Evolutionary conservation across 208 protist genomes (phyloP).

Genomic region (Histomonas meleagridis): DNA sequence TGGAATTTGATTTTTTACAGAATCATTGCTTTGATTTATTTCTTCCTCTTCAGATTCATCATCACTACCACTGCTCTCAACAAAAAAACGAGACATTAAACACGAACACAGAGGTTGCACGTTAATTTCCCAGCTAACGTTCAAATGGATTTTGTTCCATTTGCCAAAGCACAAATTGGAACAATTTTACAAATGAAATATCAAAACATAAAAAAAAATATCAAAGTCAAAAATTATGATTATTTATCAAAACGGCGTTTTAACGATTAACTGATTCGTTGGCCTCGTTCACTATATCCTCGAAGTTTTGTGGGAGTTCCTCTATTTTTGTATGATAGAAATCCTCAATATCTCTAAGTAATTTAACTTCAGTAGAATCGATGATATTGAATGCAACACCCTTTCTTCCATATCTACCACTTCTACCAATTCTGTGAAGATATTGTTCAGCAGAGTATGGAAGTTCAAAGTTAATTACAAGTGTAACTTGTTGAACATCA

Average conservation of each 20-base stretch:
- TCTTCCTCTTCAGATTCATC: background rate
- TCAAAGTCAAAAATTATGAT: too few species aligned
- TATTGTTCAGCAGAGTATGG: slow-evolving; percentile 96
- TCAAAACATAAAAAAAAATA: too few species aligned
- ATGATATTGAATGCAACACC: slow-evolving; percentile 99
- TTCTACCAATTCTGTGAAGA: slow-evolving; percentile 93
- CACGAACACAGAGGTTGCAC: too few species aligned
- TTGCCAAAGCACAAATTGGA: too few species aligned
- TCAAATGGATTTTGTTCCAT: too few species aligned
- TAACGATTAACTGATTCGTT: too few species aligned
- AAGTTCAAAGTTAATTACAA: slow-evolving; percentile 99
- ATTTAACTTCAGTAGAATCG: slow-evolving; percentile 78
- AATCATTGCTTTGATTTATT: too few species aligned
- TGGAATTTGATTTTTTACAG: background rate
- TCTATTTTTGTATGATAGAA: slow-evolving; percentile 97
- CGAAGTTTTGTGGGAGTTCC: slow-evolving; percentile 92
- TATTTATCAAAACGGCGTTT: too few species aligned
- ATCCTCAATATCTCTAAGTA: slow-evolving; percentile 87
- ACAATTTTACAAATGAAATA: too few species aligned
- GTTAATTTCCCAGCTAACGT: too few species aligned
- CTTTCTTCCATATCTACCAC: slow-evolving; percentile 95
- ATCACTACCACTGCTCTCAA: background rate
- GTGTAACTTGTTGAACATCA: slow-evolving; percentile 97
- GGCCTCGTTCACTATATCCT: slow-evolving; percentile 48
- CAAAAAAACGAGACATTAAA: slow-evolving; percentile 27